Evolutionary conservation across 768 basidiomycete genomes (phyloP), one percentile per base, ranked within the genome.

Genomic region (Butyriboletus loyo): DNA sequence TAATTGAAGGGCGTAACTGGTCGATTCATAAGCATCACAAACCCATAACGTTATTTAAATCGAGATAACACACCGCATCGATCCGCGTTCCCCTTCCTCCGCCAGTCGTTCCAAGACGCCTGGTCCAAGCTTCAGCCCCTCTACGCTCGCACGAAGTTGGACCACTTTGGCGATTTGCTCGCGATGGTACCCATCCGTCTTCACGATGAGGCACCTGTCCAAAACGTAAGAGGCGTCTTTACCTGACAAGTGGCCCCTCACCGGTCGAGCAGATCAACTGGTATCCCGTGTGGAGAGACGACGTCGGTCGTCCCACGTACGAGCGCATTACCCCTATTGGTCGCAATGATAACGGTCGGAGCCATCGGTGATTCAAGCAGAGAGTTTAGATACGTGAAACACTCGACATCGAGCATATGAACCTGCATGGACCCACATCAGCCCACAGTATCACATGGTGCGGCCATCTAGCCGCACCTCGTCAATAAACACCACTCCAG

Each of bases 401-500:
- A 98, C 70, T 99, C 97, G 63, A 98, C 95, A 69, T 99, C 97
- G 54, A 99, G 85, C 96, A 98, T 98, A 74, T 99, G 97, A 22
- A 98, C 96, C 94, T 97, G 63, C 17, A 32, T 2, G 14, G 17
- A 8, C 24, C n/a, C 22, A 7, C 14, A 10, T 68, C n/a, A 63
- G 31, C 37, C 36, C 37, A 5, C 14, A 8, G 37, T 10, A 11
- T 17, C 28, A 46, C 34, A 10, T 21, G 42, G 27, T 10, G 19
- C 9, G 9, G 55, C 39, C 30, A 21, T 43, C 45, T 51, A 36
- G 6, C 64, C 80, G 53, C 61, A 97, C 96, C 83, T 99, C 97
- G 67, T 98, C 97, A 55, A 99, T 95, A 71, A 99, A 99, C 14
- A 98, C 86, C 5, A 99, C 96, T 4, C 97, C 97, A 9, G 97